Evolutionary conservation across 2,329 filamentous ascomycete genomes (phyloP), one percentile per base, ranked within the genome.

Genomic region (Seiridium cupressi): DNA sequence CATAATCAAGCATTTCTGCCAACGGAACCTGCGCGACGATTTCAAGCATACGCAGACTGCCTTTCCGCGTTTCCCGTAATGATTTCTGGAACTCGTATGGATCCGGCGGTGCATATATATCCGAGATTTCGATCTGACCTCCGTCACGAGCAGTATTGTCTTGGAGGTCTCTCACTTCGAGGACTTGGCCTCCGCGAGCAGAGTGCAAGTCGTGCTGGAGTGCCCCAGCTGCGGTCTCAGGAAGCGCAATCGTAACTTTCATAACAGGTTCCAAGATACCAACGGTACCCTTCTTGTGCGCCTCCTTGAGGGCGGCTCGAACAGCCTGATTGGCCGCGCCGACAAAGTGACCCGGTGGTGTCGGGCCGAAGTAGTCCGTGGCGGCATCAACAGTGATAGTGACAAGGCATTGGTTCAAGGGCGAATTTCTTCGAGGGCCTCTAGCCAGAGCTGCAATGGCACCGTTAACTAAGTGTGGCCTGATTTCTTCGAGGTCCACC

Each of bases 1-100:
- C 81, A 74, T 98, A 99, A 47, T 94, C 91, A 42, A 98, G 89
- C 92, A 98, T 97, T 76, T 98, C 94, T 76, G 95, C 96, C 68
- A 98, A 81, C 38, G 95, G 95, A 35, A 98, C 94, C 68, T 91
- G 87, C 31, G 93, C 95, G 9, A 89, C 88, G 66, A 99, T 92
- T 55, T 89, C 83, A 60, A 83, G 79, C 77, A 78, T 81, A 51
- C 80, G 77, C 59, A 77, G 75, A 40, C 75, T 77, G 44, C 75
- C 80, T 66, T 79, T 81, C 70, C 81, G 82, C 6, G 68, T 68
- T 46, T 79, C 79, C 48, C 77, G 80, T 68, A 77, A 79, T 72
- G 79, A 94, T 34, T 82, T 82, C 53, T 84, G 76, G 48, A 81
- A 81, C 56, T 86, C 84, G 67, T 87, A 98, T 1, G 93, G 93